phyloP scores from a whole-genome alignment of 2,329 filamentous ascomycete genomes.

The Cercospora canescens region DNA sequence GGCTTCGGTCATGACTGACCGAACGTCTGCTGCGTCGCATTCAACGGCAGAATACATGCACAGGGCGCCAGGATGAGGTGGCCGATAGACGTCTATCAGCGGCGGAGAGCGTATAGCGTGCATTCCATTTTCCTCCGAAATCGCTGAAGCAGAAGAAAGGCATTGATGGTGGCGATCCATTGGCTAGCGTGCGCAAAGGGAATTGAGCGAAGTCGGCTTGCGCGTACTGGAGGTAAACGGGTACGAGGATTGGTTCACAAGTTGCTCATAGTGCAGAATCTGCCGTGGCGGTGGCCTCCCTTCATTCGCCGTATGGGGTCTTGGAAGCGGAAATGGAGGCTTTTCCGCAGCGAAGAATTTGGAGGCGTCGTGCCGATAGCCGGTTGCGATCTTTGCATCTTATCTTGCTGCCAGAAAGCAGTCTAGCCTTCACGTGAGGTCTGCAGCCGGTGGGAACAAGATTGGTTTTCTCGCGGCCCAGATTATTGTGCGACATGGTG shows the following conservation, averaged over 20 bases:
- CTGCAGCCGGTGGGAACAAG: too few relatives aligned
- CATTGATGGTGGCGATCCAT: slow-evolving; percentile 1
- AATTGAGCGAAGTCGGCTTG: slow-evolving; percentile 10
- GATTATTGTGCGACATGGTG: background rate
- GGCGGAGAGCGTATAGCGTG: background rate
- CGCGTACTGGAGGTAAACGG: background rate
- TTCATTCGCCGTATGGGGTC: background rate
- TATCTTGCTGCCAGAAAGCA: background rate
- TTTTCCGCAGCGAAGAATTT: slow-evolving; percentile 6
- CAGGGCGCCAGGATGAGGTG: slow-evolving; percentile 12
- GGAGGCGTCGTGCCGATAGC: slow-evolving; percentile 5
- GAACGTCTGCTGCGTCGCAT: slow-evolving; percentile 9
- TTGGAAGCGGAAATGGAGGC: background rate
- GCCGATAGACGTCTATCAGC: slow-evolving; percentile 11
- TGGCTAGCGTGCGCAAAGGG: slow-evolving; percentile 4
- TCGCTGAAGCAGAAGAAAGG: slow-evolving; percentile 12
- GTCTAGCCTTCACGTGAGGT: background rate
- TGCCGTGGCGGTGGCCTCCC: slow-evolving; percentile 1
- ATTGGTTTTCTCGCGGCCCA: background rate
- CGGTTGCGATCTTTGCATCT: background rate
- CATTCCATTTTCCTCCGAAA: slow-evolving; percentile 12
- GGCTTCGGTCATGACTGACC: slow-evolving; percentile 1
- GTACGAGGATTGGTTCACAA: background rate
- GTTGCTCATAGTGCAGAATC: background rate
- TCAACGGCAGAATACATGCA: slow-evolving; percentile 4